phyloP scores from a whole-genome alignment of 352 stramenopile genomes.

The Plasmopara muralis region DNA sequence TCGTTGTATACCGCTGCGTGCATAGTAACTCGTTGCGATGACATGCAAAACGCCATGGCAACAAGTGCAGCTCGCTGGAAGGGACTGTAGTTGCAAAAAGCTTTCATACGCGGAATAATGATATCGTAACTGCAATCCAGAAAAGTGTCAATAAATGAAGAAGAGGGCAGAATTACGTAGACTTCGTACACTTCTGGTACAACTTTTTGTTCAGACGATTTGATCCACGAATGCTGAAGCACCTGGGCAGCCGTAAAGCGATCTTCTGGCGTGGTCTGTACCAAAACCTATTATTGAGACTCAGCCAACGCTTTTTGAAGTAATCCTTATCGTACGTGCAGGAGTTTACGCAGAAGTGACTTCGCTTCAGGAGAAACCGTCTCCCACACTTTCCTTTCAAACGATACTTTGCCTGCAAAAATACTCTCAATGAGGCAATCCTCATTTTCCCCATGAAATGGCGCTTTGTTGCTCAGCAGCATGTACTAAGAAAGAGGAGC shows the following conservation, averaged over 20 bases:
- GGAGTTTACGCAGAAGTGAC: constrained; percentile 60
- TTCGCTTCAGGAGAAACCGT: constrained; percentile 59
- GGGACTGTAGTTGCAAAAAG: constrained; percentile 60
- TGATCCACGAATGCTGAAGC: constrained; percentile 67
- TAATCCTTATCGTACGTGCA: constrained; percentile 38
- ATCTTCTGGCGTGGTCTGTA: constrained; percentile 36
- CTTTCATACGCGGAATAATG: constrained; percentile 56
- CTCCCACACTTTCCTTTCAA: constrained; percentile 46
- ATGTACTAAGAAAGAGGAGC: constrained; percentile 44
- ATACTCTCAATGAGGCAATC: constrained; percentile 74
- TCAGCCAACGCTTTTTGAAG: neutral
- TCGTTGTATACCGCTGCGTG: constrained; percentile 74
- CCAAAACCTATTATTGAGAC: neutral
- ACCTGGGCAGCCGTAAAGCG: constrained; percentile 62
- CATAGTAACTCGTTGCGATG: constrained; percentile 39
- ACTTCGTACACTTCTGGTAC: constrained; percentile 31
- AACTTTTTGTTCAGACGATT: constrained; percentile 36
- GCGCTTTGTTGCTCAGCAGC: constrained; percentile 70
- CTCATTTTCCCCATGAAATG: constrained; percentile 60
- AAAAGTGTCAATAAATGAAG: constrained; percentile 1
- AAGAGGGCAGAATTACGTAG: neutral
- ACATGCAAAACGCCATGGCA: constrained; percentile 65
- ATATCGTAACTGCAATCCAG: constrained; percentile 38
- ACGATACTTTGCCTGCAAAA: constrained; percentile 54
- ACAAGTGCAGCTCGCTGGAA: constrained; percentile 57